Evolutionary conservation across 2,329 filamentous ascomycete species (phyloP).

Genomic region (Acrodontium crateriforme): DNA sequence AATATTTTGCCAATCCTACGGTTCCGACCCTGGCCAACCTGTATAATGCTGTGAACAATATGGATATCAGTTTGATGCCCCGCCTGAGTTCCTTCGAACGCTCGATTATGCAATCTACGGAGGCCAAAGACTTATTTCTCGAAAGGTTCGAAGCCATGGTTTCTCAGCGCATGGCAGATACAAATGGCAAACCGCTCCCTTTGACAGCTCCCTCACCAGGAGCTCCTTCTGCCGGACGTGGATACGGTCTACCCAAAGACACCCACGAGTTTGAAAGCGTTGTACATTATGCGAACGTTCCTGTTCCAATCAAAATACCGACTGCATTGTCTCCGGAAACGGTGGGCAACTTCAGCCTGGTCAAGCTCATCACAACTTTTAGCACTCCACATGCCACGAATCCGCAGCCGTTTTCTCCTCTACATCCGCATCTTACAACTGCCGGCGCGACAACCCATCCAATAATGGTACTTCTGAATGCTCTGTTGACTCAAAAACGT

Average conservation of each 20-base stretch:
- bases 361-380: conserved; percentile 95
- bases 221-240: conserved; percentile 43
- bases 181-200: conserved; percentile 22
- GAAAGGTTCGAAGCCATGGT: conserved; percentile 97
- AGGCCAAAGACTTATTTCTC: conserved; percentile 90
- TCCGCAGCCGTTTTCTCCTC: conserved; percentile 61
- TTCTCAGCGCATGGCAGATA: conserved; percentile 61
- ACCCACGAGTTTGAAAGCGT: conserved; percentile 96
- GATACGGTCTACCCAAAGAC: conserved; percentile 70
- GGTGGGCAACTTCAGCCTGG: conserved; percentile 91
- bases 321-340: conserved; percentile 89
- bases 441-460: conserved; percentile 83
- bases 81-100: conserved; percentile 70
- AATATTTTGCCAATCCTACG: conserved; percentile 88
- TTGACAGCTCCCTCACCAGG: conserved; percentile 28
- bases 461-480: conserved; percentile 88
- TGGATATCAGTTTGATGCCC: conserved; percentile 93
- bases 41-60: conserved; percentile 85
- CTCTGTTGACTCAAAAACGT: conserved; percentile 87
- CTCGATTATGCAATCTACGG: conserved; percentile 73
- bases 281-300: conserved; percentile 91
- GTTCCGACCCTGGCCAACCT: conserved; percentile 77
- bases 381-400: conserved; percentile 67
- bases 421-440: conserved; percentile 87
- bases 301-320: conserved; percentile 91